phyloP scores from a whole-genome alignment of 768 basidiomycete genomes.

The Podaxis sp. region DNA sequence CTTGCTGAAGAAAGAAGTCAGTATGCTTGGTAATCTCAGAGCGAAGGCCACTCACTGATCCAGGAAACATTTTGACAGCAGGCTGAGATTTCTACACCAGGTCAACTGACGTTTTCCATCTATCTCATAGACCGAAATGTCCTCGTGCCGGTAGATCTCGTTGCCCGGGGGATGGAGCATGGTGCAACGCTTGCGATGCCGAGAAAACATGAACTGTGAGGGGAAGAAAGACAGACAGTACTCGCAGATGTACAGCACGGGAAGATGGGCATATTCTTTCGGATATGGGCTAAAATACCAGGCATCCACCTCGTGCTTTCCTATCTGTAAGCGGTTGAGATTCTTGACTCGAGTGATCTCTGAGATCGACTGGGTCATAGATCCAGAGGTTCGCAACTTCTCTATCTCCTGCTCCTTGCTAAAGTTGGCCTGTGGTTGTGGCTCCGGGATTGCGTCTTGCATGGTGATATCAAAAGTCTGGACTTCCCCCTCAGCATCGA shows the following conservation, averaged over 20 bases:
- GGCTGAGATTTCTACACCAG: conserved; percentile 95
- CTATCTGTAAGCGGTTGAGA: conserved; percentile 94
- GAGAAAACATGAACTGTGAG: conserved; percentile 84
- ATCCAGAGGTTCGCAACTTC: conserved; percentile 95
- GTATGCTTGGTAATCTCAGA: conserved; percentile 12
- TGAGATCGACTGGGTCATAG: conserved; percentile 98
- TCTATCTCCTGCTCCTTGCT: conserved; percentile 99
- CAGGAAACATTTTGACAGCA: conserved; percentile 96
- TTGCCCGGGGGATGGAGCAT: conserved; percentile 96
- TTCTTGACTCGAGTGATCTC: conserved; percentile 99
- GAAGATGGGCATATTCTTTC: conserved; percentile 95
- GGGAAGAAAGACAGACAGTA: conserved; percentile 95
- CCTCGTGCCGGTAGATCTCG: conserved; percentile 98
- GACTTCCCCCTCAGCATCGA: conserved; percentile 72
- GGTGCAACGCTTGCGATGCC: conserved; percentile 90
- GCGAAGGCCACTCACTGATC: conserved; percentile 73
- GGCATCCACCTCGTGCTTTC: conserved; percentile 95
- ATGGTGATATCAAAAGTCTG: conserved; percentile 66
- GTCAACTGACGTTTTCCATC: conserved; percentile 95
- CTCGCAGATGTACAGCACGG: conserved; percentile 96
- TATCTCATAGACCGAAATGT: conserved; percentile 97
- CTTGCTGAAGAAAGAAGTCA: conserved; percentile 57
- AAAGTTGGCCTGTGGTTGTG: conserved; percentile 61
- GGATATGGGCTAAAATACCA: conserved; percentile 99
- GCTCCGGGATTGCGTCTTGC: conserved; percentile 47